Conservation (phyloP, 2,329 filamentous ascomycete genomes). For the Alternaria brassicae region DNA sequence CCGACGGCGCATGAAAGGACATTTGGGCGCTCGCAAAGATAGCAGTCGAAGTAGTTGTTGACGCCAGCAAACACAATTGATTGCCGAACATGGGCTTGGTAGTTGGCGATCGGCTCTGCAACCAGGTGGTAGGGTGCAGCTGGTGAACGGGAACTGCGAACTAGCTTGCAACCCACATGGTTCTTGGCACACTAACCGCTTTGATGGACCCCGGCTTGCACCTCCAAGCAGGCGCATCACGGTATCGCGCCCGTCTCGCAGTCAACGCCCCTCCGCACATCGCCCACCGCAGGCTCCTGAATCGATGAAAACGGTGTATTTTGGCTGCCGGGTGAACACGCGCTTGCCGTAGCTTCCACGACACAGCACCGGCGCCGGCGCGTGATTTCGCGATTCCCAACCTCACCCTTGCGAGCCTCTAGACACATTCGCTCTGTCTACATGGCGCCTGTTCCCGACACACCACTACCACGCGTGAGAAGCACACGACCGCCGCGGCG, state of each 20-base stretch:
- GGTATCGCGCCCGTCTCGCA: slow-evolving; percentile 26
- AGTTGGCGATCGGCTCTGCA: neutral
- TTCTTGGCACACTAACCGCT: slow-evolving; percentile 19
- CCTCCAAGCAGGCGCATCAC: slow-evolving; percentile 27
- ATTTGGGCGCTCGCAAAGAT: neutral
- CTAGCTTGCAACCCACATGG: slow-evolving; percentile 6
- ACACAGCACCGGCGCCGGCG: slow-evolving; percentile 34
- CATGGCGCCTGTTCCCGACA: slow-evolving; percentile 48
- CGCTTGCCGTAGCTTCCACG: slow-evolving; percentile 36
- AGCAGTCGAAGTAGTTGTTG: neutral
- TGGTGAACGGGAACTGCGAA: slow-evolving; percentile 4
- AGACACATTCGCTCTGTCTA: slow-evolving; percentile 36
- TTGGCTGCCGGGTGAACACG: slow-evolving; percentile 34
- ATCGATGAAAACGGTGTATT: slow-evolving; percentile 34
- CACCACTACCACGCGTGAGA: slow-evolving; percentile 48
- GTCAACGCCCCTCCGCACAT: slow-evolving; percentile 27
- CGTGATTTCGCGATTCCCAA: slow-evolving; percentile 32
- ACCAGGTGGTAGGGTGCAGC: neutral
- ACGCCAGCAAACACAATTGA: neutral
- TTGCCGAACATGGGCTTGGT: neutral
- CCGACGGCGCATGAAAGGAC: neutral
- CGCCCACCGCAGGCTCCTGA: slow-evolving; percentile 15
- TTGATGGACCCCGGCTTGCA: slow-evolving; percentile 13
- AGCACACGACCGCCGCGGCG: slow-evolving; percentile 45
- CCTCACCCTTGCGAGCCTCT: slow-evolving; percentile 35